These are phyloP conservation scores for Zygotorulaspora danielsina DNA, from an alignment of 805 yeast genomes.

Conservation along the genomic window DNA sequence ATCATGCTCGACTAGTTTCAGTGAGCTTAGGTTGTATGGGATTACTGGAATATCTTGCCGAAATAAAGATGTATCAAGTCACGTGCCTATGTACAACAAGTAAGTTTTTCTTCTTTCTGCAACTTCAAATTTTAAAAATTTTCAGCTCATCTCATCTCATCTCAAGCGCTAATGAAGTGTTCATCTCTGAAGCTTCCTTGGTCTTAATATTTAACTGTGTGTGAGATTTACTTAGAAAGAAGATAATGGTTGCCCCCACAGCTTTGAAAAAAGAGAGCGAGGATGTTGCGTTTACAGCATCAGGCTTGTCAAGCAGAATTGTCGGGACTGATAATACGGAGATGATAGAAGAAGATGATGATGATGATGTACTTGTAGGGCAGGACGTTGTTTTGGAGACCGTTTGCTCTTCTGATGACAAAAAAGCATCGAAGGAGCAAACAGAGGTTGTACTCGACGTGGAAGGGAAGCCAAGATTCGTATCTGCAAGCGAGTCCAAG, in stretches of 20 bases:
- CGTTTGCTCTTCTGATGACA: conserved; percentile 24
- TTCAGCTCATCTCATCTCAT: conserved; percentile 35
- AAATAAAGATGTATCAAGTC: too few relatives aligned
- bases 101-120: not conserved
- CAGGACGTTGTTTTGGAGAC: conserved; percentile 32
- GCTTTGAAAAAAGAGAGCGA: conserved; percentile 34
- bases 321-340: conserved; percentile 31
- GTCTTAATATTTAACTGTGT: too few relatives aligned
- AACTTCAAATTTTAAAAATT: not conserved
- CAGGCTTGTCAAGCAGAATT: conserved; percentile 28
- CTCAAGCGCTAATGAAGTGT: conserved; percentile 36
- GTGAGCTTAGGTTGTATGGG: too few relatives aligned
- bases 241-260: conserved; percentile 48
- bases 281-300: not conserved
- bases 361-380: conserved; percentile 39
- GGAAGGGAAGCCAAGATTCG: conserved; percentile 81
- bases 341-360: conserved; percentile 36
- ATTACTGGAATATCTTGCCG: too few relatives aligned
- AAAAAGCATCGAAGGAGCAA: conserved; percentile 18
- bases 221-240: too few relatives aligned
- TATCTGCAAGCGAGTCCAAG: conserved; percentile 60
- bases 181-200: too few relatives aligned
- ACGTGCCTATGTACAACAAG: too few relatives aligned
- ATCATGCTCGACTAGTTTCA: too few relatives aligned
- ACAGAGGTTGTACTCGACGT: conserved; percentile 53